Percentiles rank a stretch among this genome's conserved stretches.
Conservation (phyloP, 257 asterid species). For the Solanum bulbocastanum region DNA sequence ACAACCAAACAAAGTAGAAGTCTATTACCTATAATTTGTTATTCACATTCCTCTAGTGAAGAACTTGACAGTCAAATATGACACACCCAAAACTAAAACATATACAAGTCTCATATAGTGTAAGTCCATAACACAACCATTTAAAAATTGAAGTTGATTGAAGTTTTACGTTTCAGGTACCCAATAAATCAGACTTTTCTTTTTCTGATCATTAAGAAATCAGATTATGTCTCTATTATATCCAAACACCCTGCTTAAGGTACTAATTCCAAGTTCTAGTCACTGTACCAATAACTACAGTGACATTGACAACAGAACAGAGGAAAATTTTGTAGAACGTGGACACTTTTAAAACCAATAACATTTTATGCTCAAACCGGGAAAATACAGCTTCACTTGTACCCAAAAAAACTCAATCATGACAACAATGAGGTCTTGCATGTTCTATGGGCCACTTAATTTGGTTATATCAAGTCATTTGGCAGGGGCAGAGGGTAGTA, state of each 20-base stretch:
- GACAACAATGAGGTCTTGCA: not conserved
- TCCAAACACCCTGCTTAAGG: not conserved
- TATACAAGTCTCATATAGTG: not conserved
- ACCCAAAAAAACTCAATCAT: not conserved
- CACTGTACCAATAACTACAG: not conserved
- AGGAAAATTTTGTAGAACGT: not conserved
- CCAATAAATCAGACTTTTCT: not conserved
- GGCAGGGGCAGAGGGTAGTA: not conserved
- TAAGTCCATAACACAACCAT: not conserved
- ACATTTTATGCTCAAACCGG: not conserved
- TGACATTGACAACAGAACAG: not conserved
- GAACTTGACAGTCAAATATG: not conserved
- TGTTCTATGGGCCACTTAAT: not conserved
- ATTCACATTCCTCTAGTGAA: not conserved
- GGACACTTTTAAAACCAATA: not conserved
- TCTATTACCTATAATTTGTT: not conserved
- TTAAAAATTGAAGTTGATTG: no score
- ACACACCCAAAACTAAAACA: not conserved
- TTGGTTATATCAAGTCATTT: not conserved
- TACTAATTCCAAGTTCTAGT: not conserved
- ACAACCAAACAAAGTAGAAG: not conserved
- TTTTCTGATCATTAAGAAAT: not conserved
- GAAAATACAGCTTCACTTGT: not conserved
- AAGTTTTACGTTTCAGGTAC: not conserved
- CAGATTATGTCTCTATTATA: not conserved